Conservation (phyloP, 176 grass and related monocot species). For the Oryza glaberrima region DNA sequence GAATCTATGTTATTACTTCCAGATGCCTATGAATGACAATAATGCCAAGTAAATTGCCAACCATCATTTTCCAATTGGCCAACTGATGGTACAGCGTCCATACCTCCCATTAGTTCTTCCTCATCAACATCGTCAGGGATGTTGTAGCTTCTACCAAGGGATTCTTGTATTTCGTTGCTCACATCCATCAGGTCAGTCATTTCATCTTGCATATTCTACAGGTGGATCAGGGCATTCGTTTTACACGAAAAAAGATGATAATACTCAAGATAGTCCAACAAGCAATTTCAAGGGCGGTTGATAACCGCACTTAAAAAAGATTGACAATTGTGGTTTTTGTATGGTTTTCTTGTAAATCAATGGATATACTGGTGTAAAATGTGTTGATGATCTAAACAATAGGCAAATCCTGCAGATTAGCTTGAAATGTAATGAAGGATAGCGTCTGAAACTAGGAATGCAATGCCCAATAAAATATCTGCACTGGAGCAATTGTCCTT, state of each 20-base stretch:
- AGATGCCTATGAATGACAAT: constrained; percentile 7
- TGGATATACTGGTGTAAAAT: not conserved
- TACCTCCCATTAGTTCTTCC: constrained; percentile 95
- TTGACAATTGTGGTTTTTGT: not conserved
- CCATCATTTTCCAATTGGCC: not conserved
- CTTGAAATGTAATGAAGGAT: not conserved
- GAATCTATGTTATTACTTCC: not conserved
- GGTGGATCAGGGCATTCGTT: not conserved
- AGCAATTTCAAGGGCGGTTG: not conserved
- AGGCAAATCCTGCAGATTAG: not conserved
- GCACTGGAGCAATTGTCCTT: too few species aligned
- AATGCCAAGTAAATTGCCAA: not conserved
- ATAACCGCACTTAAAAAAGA: not conserved
- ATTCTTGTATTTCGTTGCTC: constrained; percentile 96
- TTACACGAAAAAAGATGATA: not conserved
- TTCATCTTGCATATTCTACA: constrained; percentile 97
- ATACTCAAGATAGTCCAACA: constrained; percentile 14
- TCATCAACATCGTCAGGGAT: constrained; percentile 96
- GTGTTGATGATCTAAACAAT: not conserved
- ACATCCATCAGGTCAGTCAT: constrained; percentile 95
- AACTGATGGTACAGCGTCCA: constrained; percentile 28
- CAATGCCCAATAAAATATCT: not conserved
- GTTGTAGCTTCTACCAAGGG: constrained; percentile 90
- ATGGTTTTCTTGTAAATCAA: not conserved
- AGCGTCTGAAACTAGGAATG: not conserved